phyloP scores from a whole-genome alignment of 2,329 filamentous ascomycete species.

The Pseudocercospora pini-densiflorae region DNA sequence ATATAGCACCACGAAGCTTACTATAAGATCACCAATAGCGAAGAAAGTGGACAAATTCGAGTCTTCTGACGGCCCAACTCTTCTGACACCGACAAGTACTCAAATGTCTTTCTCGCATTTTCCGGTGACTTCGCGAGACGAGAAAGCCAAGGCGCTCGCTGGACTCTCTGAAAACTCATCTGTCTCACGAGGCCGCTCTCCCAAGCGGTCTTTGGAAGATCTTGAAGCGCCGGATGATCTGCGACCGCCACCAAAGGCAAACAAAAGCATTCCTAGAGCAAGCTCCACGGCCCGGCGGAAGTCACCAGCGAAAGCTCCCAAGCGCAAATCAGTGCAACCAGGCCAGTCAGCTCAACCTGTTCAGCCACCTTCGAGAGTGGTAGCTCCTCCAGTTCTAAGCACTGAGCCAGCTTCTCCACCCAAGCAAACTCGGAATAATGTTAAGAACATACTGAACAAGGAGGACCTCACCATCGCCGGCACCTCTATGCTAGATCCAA shows the following conservation, averaged over 20 bases:
- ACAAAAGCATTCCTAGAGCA: not conserved
- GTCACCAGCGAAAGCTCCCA: not conserved
- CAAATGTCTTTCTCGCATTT: conserved; percentile 3
- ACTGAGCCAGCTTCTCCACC: conserved; percentile 1
- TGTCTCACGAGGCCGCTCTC: not conserved
- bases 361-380: not conserved
- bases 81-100: conserved; percentile 9
- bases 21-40: conserved; percentile 2
- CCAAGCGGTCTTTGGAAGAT: not conserved
- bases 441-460: not conserved
- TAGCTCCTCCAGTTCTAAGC: not conserved
- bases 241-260: not conserved
- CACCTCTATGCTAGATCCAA: conserved; percentile 23
- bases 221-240: not conserved
- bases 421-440: not conserved
- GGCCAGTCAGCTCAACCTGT: not conserved
- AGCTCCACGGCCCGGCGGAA: not conserved
- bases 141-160: not conserved
- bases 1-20: conserved; percentile 17
- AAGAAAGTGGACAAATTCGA: conserved; percentile 10
- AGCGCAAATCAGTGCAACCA: not conserved
- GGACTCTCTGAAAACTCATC: not conserved
- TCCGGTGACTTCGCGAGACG: conserved; percentile 1
- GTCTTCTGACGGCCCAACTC: not conserved
- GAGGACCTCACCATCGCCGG: conserved; percentile 24